Conservation (phyloP, 2,329 filamentous ascomycete species). For the Lasiodiplodia citricola region DNA sequence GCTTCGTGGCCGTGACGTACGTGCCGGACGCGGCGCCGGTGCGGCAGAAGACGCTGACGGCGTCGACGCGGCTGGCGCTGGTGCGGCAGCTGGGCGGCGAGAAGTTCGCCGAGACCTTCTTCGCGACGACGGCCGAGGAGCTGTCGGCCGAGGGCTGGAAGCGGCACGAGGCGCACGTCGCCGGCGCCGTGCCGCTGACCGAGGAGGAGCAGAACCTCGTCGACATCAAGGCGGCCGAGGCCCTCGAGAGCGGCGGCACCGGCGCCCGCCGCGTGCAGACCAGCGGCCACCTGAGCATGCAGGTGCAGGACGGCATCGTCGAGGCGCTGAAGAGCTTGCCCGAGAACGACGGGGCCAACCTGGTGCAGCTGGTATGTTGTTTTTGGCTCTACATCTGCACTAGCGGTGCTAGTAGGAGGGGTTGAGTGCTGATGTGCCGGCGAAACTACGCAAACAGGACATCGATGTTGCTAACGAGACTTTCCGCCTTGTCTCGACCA, state of each 20-base stretch:
- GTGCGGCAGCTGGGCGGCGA: conserved; percentile 78
- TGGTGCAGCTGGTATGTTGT: conserved; percentile 70
- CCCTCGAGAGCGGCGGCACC: conserved; percentile 73
- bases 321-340: conserved; percentile 66
- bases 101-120: conserved; percentile 77
- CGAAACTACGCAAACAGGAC: conserved; percentile 56
- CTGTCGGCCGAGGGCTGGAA: conserved; percentile 72
- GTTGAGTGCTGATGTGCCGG: conserved; percentile 60
- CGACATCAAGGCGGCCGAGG: conserved; percentile 75
- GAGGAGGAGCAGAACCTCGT: conserved; percentile 76
- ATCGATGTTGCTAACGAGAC: conserved; percentile 74
- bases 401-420: conserved; percentile 45
- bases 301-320: conserved; percentile 66
- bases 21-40: conserved; percentile 80
- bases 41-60: conserved; percentile 86
- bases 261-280: conserved; percentile 48
- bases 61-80: conserved; percentile 75
- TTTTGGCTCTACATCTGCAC: conserved; percentile 25
- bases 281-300: conserved; percentile 52
- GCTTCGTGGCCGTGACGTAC: conserved; percentile 73
- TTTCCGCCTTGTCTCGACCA: conserved; percentile 67
- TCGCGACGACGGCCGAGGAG: conserved; percentile 72
- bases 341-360: conserved; percentile 52
- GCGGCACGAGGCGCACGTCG: conserved; percentile 71
- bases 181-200: conserved; percentile 70